Conservation (phyloP, 495 filamentous ascomycete species). For the Neurospora sp. region DNA sequence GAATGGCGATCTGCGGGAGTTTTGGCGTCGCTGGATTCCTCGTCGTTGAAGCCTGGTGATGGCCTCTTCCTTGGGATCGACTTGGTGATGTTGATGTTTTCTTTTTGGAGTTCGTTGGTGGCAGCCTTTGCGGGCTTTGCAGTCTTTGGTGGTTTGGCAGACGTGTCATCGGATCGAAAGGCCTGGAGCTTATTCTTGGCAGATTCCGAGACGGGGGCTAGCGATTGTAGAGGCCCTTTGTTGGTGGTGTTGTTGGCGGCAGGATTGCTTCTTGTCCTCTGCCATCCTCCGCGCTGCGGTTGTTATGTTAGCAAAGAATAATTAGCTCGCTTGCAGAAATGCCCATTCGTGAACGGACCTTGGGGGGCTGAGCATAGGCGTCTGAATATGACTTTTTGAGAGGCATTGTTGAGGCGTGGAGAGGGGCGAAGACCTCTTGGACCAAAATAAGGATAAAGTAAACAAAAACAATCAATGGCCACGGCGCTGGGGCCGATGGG, state of each 20-base stretch:
- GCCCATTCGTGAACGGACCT: slow-evolving; percentile 5
- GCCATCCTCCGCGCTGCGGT: slow-evolving; percentile 34
- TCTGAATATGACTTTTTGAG: slow-evolving; percentile 45
- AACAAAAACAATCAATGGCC: background rate
- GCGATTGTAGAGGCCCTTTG: slow-evolving; percentile 9
- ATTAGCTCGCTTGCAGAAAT: slow-evolving; percentile 5
- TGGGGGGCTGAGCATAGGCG: slow-evolving; percentile 21
- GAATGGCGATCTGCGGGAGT: slow-evolving; percentile 69
- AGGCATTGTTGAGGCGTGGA: slow-evolving; percentile 24
- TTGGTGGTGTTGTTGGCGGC: slow-evolving; percentile 15
- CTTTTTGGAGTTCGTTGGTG: slow-evolving; percentile 9
- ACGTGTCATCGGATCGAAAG: slow-evolving; percentile 27
- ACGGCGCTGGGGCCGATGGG: background rate
- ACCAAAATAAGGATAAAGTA: background rate
- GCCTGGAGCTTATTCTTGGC: slow-evolving; percentile 41
- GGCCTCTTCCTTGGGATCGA: slow-evolving; percentile 1
- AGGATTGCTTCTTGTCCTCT: slow-evolving; percentile 38
- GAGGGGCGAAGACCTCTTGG: background rate
- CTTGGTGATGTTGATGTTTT: slow-evolving; percentile 2
- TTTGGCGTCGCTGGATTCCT: slow-evolving; percentile 42
- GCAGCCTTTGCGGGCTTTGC: slow-evolving; percentile 3
- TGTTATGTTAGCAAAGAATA: slow-evolving; percentile 4
- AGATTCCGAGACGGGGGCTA: slow-evolving; percentile 35
- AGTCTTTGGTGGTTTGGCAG: background rate
- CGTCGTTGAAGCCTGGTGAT: slow-evolving; percentile 1